Evolutionary conservation across 2,329 filamentous ascomycete genomes (phyloP), one percentile per base, ranked within the genome.

Genomic region (Pyrenophora seminiperda): DNA sequence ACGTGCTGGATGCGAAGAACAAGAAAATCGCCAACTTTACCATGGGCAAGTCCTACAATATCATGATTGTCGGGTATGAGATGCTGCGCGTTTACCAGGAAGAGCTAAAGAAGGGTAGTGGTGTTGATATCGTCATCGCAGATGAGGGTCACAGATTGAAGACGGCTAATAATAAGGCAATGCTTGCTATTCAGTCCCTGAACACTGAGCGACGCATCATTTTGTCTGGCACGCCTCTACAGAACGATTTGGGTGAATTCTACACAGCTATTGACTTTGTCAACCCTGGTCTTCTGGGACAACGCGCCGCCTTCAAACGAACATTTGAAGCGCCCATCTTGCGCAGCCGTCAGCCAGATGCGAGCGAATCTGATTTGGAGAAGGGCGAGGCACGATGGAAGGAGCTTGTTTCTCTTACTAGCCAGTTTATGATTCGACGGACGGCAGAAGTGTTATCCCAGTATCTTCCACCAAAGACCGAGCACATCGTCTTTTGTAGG

Each of bases 41-140:
- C 1, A 83, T 78, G 72, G 86, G 86, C 22, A 85, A 79, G 62
- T 79, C 80, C 18, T 90, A 89, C 65, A 86, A 81, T 58, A 78
- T 90, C 18, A 86, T 89, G 84, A 86, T 90, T 57, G 83, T 90
- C 49, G 87, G 87, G 1, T 90, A 90, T 62, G 87, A 90, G 68
- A 87, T 86, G 70, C 73, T 89, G 22, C 79, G 85, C 39, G 80
- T 78, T 4, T 82, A 89, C 1, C 83, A 87, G 54, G 84, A 85
- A 41, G 84, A 87, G 42, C 72, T 90, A 36, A 81, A 83, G 54
- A 83, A 83, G 62, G 83, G 83, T 5, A 72, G 75, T 46, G 81
- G 83, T 1, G 82, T 90, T 40, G 87, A 90, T 63, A 87, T 88
- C 47, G 80, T 88, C 47, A 82, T 88, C 59, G 84, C 84, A n/a